A percentile compares a stretch with the other conserved stretches of the same genome.
These are phyloP conservation scores for Elaeis guineensis DNA, from an alignment of 176 grass and related monocot genomes.

Conservation along the genomic window DNA sequence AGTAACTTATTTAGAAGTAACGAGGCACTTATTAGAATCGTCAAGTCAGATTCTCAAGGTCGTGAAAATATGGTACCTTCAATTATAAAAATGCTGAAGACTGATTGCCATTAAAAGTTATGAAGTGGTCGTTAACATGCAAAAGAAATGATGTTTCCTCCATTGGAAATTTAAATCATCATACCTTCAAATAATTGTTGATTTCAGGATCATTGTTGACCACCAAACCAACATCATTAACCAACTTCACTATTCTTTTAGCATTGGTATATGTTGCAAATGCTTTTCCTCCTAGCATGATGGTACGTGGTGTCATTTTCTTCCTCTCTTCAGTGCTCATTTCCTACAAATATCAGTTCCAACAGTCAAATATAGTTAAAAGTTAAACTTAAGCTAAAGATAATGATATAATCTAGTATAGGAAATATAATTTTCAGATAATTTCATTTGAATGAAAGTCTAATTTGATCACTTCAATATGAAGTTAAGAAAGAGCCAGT, in stretches of 20 bases:
- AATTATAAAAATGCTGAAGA: too few relatives aligned
- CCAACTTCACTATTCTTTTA: conserved; percentile 75
- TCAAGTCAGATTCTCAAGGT: too few relatives aligned
- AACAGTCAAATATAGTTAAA: background rate
- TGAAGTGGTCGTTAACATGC: background rate
- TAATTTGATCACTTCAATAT: too few relatives aligned
- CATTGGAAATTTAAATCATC: background rate
- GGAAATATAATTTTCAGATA: too few relatives aligned
- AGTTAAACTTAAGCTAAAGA: background rate
- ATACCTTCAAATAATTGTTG: conserved; percentile 72
- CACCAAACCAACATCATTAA: conserved; percentile 65
- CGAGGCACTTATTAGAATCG: too few relatives aligned
- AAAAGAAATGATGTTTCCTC: background rate
- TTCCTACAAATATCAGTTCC: conserved; percentile 26
- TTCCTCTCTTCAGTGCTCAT: conserved; percentile 46
- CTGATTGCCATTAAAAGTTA: too few relatives aligned
- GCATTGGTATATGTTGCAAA: conserved; percentile 81
- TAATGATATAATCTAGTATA: too few relatives aligned
- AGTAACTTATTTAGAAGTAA: too few relatives aligned
- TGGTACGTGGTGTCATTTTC: conserved; percentile 52
- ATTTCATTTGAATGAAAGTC: too few relatives aligned
- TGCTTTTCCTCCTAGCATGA: conserved; percentile 76
- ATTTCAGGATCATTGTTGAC: conserved; percentile 73
- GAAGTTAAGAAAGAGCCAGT: too few relatives aligned
- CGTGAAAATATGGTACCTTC: too few relatives aligned